A percentile compares a stretch with the other conserved stretches of the same genome.
Conservation (phyloP, 768 basidiomycete genomes). For the Lactarius psammicola region DNA sequence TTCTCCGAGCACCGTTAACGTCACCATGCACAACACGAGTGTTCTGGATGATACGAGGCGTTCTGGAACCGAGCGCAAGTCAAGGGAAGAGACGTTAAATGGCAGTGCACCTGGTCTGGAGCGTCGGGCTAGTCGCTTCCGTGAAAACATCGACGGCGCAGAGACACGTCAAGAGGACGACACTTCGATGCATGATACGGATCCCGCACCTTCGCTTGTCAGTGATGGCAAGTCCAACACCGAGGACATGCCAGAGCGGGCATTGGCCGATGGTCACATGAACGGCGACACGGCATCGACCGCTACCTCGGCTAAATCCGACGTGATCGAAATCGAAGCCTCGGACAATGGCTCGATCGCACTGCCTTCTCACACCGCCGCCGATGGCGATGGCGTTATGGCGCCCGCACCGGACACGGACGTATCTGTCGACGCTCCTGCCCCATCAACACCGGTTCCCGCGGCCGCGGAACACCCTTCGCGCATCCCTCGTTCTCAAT, state of each 20-base stretch:
- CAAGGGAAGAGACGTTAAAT: conserved; percentile 1
- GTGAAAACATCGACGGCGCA: conserved; percentile 34
- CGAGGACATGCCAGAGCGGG: conserved; percentile 2
- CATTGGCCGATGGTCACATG: background rate
- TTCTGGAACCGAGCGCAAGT: conserved; percentile 16
- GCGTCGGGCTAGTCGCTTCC: conserved; percentile 18
- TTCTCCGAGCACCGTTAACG: conserved; percentile 31
- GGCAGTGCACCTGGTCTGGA: conserved; percentile 14
- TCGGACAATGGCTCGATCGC: conserved; percentile 21
- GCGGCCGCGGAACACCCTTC: conserved; percentile 33
- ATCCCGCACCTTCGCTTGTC: conserved; percentile 24
- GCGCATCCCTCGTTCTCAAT: conserved; percentile 74
- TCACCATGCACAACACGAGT: conserved; percentile 25
- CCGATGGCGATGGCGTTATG: background rate
- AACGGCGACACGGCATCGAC: conserved; percentile 29
- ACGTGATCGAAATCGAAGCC: conserved; percentile 20
- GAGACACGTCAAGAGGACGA: conserved; percentile 21
- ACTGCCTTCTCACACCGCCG: background rate
- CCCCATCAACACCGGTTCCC: conserved; percentile 31
- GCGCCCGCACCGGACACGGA: conserved; percentile 1
- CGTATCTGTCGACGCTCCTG: conserved; percentile 28
- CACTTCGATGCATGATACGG: conserved; percentile 15
- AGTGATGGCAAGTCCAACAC: conserved; percentile 20
- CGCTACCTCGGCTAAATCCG: conserved; percentile 24
- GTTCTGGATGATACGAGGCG: conserved; percentile 16